phyloP scores from a whole-genome alignment of 257 asterid species.

The Apocynum venetum region DNA sequence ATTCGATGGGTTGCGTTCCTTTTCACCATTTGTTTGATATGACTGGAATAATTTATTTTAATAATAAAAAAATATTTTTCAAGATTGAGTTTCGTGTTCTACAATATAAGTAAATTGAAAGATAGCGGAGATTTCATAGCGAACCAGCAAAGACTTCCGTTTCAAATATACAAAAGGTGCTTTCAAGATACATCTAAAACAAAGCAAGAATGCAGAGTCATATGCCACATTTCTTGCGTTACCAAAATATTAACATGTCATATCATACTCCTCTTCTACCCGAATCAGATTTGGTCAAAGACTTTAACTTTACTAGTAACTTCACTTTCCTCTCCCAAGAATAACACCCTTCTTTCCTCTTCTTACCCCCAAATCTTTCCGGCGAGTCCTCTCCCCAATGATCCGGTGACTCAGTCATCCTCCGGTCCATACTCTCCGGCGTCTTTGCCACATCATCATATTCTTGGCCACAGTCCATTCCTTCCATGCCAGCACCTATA shows the following conservation, averaged over 20 bases:
- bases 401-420: slow-evolving; percentile 21
- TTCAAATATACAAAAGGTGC: not conserved
- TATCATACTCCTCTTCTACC: slow-evolving; percentile 37
- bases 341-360: slow-evolving; percentile 24
- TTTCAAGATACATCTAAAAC: too few relatives aligned
- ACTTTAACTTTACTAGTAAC: slow-evolving; percentile 35
- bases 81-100: too few relatives aligned
- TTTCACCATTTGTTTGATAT: too few relatives aligned
- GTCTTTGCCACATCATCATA: slow-evolving; percentile 28
- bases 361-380: slow-evolving; percentile 26
- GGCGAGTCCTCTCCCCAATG: slow-evolving; percentile 19
- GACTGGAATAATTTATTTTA: too few relatives aligned
- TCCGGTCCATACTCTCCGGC: slow-evolving; percentile 22
- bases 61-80: too few relatives aligned
- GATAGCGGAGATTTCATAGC: too few relatives aligned
- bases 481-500: slow-evolving; percentile 29
- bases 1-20: too few relatives aligned
- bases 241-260: not conserved
- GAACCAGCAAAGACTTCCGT: not conserved
- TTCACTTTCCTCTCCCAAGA: slow-evolving; percentile 35
- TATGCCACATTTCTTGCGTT: not conserved
- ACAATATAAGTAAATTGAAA: too few relatives aligned
- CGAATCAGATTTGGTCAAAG: slow-evolving; percentile 43
- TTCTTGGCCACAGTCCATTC: slow-evolving; percentile 3
- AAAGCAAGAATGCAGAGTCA: too few relatives aligned